phyloP scores from a whole-genome alignment of 352 stramenopile genomes.

The Globisporangium spinosum region DNA sequence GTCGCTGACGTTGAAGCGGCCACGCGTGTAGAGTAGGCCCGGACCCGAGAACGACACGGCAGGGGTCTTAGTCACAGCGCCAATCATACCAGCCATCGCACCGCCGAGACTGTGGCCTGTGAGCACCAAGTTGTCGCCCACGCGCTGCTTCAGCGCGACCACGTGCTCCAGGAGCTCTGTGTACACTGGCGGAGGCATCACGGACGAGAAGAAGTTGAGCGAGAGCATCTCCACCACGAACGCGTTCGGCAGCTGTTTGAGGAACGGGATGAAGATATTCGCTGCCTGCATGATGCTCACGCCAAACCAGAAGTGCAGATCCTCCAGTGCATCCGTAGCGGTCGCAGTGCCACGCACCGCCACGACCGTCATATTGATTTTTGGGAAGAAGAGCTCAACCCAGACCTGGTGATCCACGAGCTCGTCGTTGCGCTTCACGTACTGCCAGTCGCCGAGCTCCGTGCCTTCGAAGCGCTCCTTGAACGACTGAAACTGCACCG shows the following conservation, averaged over 20 bases:
- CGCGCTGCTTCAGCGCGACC: slow-evolving; percentile 43
- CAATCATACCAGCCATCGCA: slow-evolving; percentile 82
- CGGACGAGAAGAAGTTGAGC: slow-evolving; percentile 57
- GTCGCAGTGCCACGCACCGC: slow-evolving; percentile 80
- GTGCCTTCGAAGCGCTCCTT: slow-evolving; percentile 80
- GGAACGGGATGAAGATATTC: slow-evolving; percentile 83
- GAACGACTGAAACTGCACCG: slow-evolving; percentile 70
- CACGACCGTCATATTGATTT: slow-evolving; percentile 83
- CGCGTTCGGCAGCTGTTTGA: slow-evolving; percentile 72
- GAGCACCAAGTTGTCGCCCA: slow-evolving; percentile 72
- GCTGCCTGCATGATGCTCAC: slow-evolving; percentile 85
- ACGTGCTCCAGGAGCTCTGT: slow-evolving; percentile 68
- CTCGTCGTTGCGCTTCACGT: slow-evolving; percentile 69
- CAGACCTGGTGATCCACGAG: slow-evolving; percentile 68
- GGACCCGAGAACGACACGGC: slow-evolving; percentile 83
- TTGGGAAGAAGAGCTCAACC: slow-evolving; percentile 81
- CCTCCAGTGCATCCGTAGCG: slow-evolving; percentile 78
- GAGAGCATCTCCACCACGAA: slow-evolving; percentile 86
- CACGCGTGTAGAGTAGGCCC: slow-evolving; percentile 73
- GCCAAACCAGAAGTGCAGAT: slow-evolving; percentile 86
- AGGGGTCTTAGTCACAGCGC: slow-evolving; percentile 75
- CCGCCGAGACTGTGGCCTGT: slow-evolving; percentile 83
- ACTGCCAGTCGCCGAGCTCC: slow-evolving; percentile 69
- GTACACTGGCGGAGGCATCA: slow-evolving; percentile 84
- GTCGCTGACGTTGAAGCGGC: slow-evolving; percentile 70